phyloP scores from a whole-genome alignment of 768 basidiomycete species.

The Boletus reticulatus region DNA sequence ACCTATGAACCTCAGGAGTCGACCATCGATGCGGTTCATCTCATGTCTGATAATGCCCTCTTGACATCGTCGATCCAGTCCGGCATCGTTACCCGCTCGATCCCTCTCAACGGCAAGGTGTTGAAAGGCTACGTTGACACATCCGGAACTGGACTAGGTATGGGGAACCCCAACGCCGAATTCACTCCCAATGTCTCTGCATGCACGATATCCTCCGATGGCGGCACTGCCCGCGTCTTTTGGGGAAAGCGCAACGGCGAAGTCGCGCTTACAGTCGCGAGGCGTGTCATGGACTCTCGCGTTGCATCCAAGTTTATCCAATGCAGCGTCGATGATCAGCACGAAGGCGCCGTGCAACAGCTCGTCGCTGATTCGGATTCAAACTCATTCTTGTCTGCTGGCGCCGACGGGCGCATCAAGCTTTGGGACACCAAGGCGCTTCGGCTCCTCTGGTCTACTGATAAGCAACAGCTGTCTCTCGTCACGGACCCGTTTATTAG shows the following conservation, averaged over 20 bases:
- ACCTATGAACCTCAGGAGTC: constrained; percentile 65
- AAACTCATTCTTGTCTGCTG: constrained; percentile 48
- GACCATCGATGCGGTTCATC: constrained; percentile 53
- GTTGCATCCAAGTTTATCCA: constrained; percentile 44
- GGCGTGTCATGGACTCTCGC: constrained; percentile 56
- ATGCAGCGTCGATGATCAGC: constrained; percentile 57
- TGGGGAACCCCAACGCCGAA: constrained; percentile 74
- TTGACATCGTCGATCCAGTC: constrained; percentile 63
- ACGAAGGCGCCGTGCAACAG: constrained; percentile 58
- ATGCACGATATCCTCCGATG: constrained; percentile 57
- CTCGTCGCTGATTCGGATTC: constrained; percentile 47
- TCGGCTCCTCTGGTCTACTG: constrained; percentile 64
- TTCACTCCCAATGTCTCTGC: constrained; percentile 65
- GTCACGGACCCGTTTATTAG: constrained; percentile 51
- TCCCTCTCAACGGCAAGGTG: constrained; percentile 67
- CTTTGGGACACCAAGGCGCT: constrained; percentile 64
- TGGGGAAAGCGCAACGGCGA: constrained; percentile 78
- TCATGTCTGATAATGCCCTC: constrained; percentile 55
- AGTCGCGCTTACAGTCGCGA: constrained; percentile 57
- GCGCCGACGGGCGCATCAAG: constrained; percentile 66
- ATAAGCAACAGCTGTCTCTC: constrained; percentile 31
- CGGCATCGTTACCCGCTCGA: constrained; percentile 71
- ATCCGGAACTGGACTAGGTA: constrained; percentile 53
- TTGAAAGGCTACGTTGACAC: constrained; percentile 70
- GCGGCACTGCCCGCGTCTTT: constrained; percentile 61